These are phyloP conservation scores for Durio zibethinus DNA, from an alignment of 345 rosid genomes.

Conservation along the genomic window DNA sequence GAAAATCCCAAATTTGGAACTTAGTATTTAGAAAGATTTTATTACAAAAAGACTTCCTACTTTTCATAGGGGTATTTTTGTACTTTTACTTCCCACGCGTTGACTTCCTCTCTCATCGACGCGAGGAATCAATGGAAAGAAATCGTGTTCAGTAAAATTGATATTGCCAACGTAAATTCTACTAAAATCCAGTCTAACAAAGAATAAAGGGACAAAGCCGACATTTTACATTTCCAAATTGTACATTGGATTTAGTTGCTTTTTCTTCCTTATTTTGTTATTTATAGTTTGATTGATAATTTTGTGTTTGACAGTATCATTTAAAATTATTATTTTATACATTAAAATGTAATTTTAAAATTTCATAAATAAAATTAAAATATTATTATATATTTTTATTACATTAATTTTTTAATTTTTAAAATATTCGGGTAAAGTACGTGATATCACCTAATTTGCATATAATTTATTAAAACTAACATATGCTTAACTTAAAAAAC, in stretches of 20 bases:
- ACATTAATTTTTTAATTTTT: no score
- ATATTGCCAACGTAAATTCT: neutral
- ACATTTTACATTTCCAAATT: neutral
- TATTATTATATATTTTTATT: no score
- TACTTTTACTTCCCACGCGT: neutral
- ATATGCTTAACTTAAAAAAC: no score
- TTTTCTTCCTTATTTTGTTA: neutral
- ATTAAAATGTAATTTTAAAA: no score
- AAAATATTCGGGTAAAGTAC: no score
- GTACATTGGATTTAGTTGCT: neutral
- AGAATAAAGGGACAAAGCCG: no score
- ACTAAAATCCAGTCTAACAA: neutral
- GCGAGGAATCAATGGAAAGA: neutral
- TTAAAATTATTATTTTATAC: no score
- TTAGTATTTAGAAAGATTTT: neutral
- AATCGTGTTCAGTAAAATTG: conserved; percentile 1
- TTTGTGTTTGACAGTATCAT: neutral
- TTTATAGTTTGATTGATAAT: neutral
- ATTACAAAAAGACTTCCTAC: neutral
- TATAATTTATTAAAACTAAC: neutral
- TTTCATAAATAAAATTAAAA: no score
- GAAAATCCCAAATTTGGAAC: no score
- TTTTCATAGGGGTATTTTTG: neutral
- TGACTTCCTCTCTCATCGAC: conserved; percentile 14
- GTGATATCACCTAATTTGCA: no score